A percentile compares a stretch with the other conserved stretches of the same genome.
Evolutionary conservation across 495 filamentous ascomycete genomes (phyloP).

Genomic region (Podospora pseudopauciseta): DNA sequence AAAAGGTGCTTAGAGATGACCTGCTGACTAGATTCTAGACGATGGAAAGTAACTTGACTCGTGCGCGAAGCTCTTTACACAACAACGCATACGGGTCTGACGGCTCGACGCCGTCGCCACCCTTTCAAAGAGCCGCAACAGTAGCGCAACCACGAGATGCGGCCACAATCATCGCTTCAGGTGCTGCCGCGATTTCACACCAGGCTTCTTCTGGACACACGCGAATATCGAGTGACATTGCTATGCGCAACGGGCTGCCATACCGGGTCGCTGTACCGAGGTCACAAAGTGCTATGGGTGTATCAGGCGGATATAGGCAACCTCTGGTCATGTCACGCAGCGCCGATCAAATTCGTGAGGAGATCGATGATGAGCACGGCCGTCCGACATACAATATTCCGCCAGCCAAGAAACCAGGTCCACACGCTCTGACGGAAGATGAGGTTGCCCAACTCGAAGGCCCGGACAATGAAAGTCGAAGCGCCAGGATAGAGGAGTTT

Average conservation of each 20-base stretch:
- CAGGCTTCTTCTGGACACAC: conserved; percentile 33
- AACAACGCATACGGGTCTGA: conserved; percentile 56
- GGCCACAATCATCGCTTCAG: conserved; percentile 11
- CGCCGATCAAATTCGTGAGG: conserved; percentile 34
- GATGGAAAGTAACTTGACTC: conserved; percentile 84
- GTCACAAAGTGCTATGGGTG: conserved; percentile 48
- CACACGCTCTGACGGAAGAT: conserved; percentile 42
- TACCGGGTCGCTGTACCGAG: conserved; percentile 35
- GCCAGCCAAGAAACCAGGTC: conserved; percentile 23
- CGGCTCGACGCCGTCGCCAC: conserved; percentile 44
- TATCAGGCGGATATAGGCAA: conserved; percentile 48
- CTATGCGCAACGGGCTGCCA: conserved; percentile 37
- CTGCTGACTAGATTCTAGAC: conserved; percentile 50
- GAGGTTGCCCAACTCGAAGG: conserved; percentile 32
- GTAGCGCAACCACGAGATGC: conserved; percentile 27
- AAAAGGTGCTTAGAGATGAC: conserved; percentile 27
- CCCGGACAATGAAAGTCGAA: conserved; percentile 24
- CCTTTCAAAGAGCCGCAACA: conserved; percentile 35
- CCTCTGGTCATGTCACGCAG: conserved; percentile 38
- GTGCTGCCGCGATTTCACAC: conserved; percentile 12
- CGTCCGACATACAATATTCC: conserved; percentile 24
- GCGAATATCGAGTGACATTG: conserved; percentile 45
- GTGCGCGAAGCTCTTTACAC: conserved; percentile 70
- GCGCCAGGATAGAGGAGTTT: conserved; percentile 32
- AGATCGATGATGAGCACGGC: conserved; percentile 17